Conservation (phyloP, 768 basidiomycete genomes). For the Ephemerocybe angulata region DNA sequence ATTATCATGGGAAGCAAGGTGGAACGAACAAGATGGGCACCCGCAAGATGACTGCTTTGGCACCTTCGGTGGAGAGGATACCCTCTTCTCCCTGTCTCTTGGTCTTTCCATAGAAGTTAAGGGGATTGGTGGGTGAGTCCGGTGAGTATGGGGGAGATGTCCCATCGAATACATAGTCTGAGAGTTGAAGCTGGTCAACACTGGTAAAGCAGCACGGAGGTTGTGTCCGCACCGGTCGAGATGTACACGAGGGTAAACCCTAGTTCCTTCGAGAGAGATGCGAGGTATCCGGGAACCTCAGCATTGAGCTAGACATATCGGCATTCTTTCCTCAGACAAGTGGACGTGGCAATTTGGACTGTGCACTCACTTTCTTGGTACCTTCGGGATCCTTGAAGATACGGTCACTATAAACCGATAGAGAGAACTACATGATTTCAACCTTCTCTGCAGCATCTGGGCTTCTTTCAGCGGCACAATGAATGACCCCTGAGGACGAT, state of each 20-base stretch:
- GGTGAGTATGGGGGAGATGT: conserved; percentile 87
- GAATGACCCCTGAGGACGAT: conserved; percentile 66
- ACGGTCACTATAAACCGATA: no score
- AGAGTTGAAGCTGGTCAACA: conserved; percentile 1
- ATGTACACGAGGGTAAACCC: conserved; percentile 82
- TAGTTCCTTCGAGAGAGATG: conserved; percentile 56
- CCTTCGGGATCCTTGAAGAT: conserved; percentile 59
- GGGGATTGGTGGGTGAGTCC: conserved; percentile 67
- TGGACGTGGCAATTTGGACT: neutral
- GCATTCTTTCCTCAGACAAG: neutral
- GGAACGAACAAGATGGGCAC: conserved; percentile 80
- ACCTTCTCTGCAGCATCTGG: conserved; percentile 93
- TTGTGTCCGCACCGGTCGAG: conserved; percentile 64
- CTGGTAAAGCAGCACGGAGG: neutral
- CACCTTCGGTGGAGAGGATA: conserved; percentile 56
- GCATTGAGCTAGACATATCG: conserved; percentile 66
- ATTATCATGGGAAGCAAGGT: neutral
- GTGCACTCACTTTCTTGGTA: conserved; percentile 33
- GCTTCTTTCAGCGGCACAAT: conserved; percentile 92
- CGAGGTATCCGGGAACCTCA: conserved; percentile 68
- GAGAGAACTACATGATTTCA: neutral
- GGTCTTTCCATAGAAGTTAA: conserved; percentile 84
- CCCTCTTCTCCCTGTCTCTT: conserved; percentile 86
- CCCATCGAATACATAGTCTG: conserved; percentile 96
- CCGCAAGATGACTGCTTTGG: conserved; percentile 67